phyloP scores from a whole-genome alignment of 1,284 basidiomycete species.

The Rhodotorula sp. region DNA sequence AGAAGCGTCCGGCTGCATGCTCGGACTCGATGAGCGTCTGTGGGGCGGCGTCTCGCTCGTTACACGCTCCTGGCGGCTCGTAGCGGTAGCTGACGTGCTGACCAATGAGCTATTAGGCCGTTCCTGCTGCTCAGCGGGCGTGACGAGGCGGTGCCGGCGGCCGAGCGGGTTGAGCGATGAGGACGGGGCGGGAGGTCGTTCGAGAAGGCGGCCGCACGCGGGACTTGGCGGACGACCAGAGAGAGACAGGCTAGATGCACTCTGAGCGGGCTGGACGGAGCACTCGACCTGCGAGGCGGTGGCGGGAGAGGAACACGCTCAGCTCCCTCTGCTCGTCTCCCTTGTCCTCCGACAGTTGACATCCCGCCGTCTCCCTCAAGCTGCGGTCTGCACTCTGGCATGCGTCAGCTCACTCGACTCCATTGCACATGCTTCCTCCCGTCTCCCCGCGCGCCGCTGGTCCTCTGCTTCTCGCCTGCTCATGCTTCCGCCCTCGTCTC shows the following conservation, averaged over 20 bases:
- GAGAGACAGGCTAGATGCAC: neutral
- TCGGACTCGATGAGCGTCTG: neutral
- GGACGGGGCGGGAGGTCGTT: neutral
- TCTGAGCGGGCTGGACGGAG: neutral
- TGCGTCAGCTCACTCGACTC: too few relatives aligned
- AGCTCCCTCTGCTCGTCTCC: neutral
- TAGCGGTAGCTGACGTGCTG: too few relatives aligned
- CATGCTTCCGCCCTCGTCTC: too few relatives aligned
- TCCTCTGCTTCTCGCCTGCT: too few relatives aligned
- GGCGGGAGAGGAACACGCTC: neutral
- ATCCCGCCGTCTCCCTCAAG: neutral
- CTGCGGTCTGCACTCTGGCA: too few relatives aligned
- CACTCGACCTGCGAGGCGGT: slow-evolving; percentile 1
- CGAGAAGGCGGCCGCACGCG: neutral
- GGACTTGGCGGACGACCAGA: neutral
- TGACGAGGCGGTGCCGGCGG: neutral
- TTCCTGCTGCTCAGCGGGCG: neutral
- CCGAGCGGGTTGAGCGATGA: neutral
- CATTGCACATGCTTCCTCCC: too few relatives aligned
- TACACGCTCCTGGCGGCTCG: too few relatives aligned
- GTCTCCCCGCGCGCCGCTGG: too few relatives aligned
- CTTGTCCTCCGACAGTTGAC: neutral
- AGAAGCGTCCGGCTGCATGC: neutral
- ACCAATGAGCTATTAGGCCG: too few relatives aligned
- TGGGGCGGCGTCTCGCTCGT: neutral